Evolutionary conservation across 306 rosid genomes (phyloP).

Genomic region (cucumber (Cucumis sativus)): Cucumber_9930_V3 NC_026658.2:5040501-5041000

Average conservation of each 20-base stretch:
- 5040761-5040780: conserved; percentile 35
- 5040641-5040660: conserved; percentile 59
- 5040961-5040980: conserved; percentile 32
- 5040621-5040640: conserved; percentile 59
- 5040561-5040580: conserved; percentile 42
- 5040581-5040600: conserved; percentile 45
- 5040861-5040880: conserved; percentile 51
- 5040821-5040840: conserved; percentile 63
- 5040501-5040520: conserved; percentile 50
- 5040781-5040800: conserved; percentile 56
- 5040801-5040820: conserved; percentile 45
- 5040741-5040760: conserved; percentile 36
- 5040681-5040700: conserved; percentile 40
- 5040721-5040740: conserved; percentile 60
- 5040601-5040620: conserved; percentile 65
- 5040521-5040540: conserved; percentile 37
- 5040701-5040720: conserved; percentile 46
- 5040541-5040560: conserved; percentile 50
- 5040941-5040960: conserved; percentile 29
- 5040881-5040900: conserved; percentile 63
- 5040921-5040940: conserved; percentile 33
- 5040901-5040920: conserved; percentile 41
- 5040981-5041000: conserved; percentile 41
- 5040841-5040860: conserved; percentile 45
- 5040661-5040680: conserved; percentile 44